These are phyloP conservation scores for Penicillium brasilianum DNA, from an alignment of 2,329 filamentous ascomycete species.

Conservation along the genomic window DNA sequence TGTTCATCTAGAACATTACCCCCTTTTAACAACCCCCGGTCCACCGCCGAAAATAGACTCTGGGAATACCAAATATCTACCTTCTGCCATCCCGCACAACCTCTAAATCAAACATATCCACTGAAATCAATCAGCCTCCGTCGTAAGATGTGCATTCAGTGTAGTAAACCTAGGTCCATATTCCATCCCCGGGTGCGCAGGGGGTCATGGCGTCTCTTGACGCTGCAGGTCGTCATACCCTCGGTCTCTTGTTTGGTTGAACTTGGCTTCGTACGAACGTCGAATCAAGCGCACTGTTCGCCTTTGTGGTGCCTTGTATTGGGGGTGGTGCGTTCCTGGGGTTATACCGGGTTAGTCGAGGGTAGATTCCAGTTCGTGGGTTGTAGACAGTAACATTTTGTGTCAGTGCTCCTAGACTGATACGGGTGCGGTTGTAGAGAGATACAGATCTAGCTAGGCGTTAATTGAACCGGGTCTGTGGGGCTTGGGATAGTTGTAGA, in stretches of 20 bases:
- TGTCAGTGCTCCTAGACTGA: no score
- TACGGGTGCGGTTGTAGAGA: no score
- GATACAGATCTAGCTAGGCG: no score
- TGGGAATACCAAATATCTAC: slow-evolving; percentile 21
- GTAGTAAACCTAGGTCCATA: not conserved
- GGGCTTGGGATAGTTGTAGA: no score
- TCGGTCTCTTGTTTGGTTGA: not conserved
- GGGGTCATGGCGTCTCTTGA: not conserved
- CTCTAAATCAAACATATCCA: not conserved
- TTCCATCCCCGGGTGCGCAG: not conserved
- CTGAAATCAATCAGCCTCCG: not conserved
- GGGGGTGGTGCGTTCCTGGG: not conserved
- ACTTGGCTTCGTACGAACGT: not conserved
- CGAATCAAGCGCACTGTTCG: not conserved
- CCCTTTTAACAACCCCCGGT: not conserved
- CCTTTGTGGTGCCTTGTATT: not conserved
- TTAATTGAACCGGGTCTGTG: no score
- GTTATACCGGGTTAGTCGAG: not conserved
- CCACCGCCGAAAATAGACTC: slow-evolving; percentile 21
- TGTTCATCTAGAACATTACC: slow-evolving; percentile 10
- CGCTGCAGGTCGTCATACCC: slow-evolving; percentile 1
- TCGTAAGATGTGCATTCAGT: not conserved
- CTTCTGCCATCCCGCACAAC: not conserved
- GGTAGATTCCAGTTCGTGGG: not conserved
- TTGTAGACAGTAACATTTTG: not conserved